Conservation (phyloP, 1,284 basidiomycete species). For the Ceratobasidium sp. region DNA sequence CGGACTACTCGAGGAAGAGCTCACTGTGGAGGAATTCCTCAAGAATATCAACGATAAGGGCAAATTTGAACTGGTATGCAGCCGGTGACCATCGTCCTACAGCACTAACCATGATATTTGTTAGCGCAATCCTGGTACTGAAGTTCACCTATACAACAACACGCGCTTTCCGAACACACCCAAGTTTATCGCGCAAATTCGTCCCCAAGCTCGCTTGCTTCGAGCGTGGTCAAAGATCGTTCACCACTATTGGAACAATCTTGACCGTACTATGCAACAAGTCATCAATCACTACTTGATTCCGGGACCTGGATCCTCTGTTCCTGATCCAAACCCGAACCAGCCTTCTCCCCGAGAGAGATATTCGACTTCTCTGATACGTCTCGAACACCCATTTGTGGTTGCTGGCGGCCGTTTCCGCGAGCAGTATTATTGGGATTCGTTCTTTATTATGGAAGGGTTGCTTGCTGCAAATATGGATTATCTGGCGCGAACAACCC, state of each 20-base stretch:
- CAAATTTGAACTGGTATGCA: neutral
- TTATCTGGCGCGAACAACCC: conserved; percentile 73
- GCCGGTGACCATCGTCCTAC: no score
- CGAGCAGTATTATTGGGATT: conserved; percentile 80
- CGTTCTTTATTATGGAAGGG: conserved; percentile 62
- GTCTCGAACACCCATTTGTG: conserved; percentile 88
- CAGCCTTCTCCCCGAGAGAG: no score
- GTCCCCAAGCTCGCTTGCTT: neutral
- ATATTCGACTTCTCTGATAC: conserved; percentile 86
- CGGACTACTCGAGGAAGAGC: no score
- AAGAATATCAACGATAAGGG: neutral
- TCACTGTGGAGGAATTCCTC: neutral
- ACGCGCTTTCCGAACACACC: neutral
- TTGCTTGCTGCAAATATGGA: conserved; percentile 80
- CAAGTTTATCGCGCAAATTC: neutral
- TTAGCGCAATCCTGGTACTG: neutral
- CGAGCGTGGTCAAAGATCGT: conserved; percentile 3
- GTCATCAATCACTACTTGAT: neutral
- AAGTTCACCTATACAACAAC: neutral
- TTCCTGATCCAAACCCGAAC: no score
- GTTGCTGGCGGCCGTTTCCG: conserved; percentile 83
- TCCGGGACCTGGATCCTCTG: conserved; percentile 8
- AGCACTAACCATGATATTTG: neutral
- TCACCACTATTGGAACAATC: conserved; percentile 21
- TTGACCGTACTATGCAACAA: conserved; percentile 13